Conservation (phyloP, 2,329 filamentous ascomycete species). For the Monilinia fructigena region DNA sequence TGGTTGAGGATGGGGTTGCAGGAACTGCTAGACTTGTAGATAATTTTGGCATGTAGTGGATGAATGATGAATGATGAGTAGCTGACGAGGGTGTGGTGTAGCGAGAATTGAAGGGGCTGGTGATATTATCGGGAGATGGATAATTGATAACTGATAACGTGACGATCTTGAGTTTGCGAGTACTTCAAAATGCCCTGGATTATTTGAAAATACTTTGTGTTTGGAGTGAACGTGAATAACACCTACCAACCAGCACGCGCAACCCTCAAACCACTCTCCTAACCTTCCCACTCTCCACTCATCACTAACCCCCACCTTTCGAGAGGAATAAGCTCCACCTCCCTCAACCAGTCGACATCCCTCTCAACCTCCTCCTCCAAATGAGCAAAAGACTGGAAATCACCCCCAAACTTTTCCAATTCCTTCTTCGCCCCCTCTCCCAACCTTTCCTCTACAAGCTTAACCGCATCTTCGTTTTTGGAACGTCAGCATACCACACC, state of each 20-base stretch:
- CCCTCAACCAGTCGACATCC: constrained; percentile 64
- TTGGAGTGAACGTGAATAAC: neutral
- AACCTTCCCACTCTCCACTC: constrained; percentile 71
- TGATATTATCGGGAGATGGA: neutral
- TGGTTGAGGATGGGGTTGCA: no score
- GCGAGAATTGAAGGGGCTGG: neutral
- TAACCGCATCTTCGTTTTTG: constrained; percentile 57
- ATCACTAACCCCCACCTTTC: constrained; percentile 62
- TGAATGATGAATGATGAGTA: no score
- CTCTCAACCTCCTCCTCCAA: constrained; percentile 62
- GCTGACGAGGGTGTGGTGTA: no score
- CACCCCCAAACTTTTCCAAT: constrained; percentile 35
- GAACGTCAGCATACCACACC: constrained; percentile 71
- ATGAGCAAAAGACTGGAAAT: constrained; percentile 51
- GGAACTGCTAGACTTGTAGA: no score
- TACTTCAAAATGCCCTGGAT: neutral
- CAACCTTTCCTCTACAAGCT: constrained; percentile 58
- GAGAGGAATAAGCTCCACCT: constrained; percentile 58
- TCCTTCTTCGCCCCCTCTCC: constrained; percentile 46
- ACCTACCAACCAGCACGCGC: neutral
- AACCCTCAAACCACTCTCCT: constrained; percentile 46
- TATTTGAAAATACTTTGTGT: neutral
- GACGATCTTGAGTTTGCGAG: no score
- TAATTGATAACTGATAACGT: neutral
- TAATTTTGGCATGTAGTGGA: no score